These are phyloP conservation scores for Aegilops umbellulata DNA, from an alignment of 176 grass and related monocot species.

Conservation along the genomic window DNA sequence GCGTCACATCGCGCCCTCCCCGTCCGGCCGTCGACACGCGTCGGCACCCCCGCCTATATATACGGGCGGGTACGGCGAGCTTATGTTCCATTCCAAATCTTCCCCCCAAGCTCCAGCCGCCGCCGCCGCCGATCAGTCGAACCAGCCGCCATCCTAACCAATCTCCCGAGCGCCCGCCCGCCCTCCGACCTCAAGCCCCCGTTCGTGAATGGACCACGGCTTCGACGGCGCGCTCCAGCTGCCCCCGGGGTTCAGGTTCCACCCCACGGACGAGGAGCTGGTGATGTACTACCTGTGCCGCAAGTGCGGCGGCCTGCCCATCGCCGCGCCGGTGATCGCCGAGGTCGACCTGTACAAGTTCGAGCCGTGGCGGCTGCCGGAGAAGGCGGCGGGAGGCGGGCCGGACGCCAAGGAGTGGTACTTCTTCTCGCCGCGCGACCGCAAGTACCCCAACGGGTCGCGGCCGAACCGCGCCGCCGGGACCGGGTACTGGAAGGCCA, in stretches of 20 bases:
- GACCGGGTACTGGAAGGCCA: constrained; percentile 90
- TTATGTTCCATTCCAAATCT: constrained; percentile 28
- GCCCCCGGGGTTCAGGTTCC: constrained; percentile 89
- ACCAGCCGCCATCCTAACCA: background rate
- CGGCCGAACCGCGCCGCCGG: constrained; percentile 78
- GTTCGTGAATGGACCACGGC: constrained; percentile 42
- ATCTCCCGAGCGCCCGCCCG: background rate
- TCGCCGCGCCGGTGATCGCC: constrained; percentile 53
- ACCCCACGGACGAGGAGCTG: constrained; percentile 92
- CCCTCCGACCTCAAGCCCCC: background rate
- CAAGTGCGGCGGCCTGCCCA: constrained; percentile 55
- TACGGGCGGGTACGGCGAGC: background rate
- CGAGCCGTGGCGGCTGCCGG: constrained; percentile 76
- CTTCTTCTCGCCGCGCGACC: constrained; percentile 80
- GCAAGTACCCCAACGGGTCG: constrained; percentile 90
- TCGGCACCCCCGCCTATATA: background rate
- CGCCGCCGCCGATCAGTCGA: background rate
- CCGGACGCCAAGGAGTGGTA: constrained; percentile 79
- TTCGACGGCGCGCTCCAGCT: constrained; percentile 60
- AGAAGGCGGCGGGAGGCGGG: constrained; percentile 49
- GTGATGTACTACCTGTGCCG: constrained; percentile 84
- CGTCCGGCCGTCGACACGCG: constrained; percentile 23
- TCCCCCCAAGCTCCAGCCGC: background rate
- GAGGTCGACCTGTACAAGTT: constrained; percentile 88
- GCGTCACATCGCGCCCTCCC: constrained; percentile 19